A percentile compares a stretch with the other conserved stretches of the same genome.
These are phyloP conservation scores for Sophora flavescens DNA, from an alignment of 306 rosid genomes.

Conservation along the genomic window DNA sequence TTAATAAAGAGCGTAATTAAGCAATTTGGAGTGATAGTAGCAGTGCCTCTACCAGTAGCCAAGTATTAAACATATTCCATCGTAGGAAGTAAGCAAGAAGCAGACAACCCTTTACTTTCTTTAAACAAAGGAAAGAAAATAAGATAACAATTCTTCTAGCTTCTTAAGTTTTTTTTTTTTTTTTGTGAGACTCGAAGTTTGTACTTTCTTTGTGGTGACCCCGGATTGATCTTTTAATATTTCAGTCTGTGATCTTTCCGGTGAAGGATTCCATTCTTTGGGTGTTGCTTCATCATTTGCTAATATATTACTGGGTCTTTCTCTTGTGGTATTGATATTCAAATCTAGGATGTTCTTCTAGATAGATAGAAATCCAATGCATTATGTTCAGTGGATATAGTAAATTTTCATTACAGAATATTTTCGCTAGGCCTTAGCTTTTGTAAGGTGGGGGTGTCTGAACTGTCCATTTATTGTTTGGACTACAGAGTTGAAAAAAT, in stretches of 20 bases:
- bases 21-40: too few species aligned
- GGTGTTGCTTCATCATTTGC: neutral
- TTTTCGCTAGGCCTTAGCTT: neutral
- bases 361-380: slow-evolving; percentile 18
- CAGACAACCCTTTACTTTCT: slow-evolving; percentile 23
- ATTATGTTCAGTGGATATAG: slow-evolving; percentile 21
- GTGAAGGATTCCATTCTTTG: slow-evolving; percentile 6
- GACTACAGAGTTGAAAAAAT: neutral
- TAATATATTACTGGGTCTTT: neutral
- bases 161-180: slow-evolving; percentile 7
- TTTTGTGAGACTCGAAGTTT: neutral
- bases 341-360: slow-evolving; percentile 24
- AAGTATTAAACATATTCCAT: slow-evolving; percentile 31
- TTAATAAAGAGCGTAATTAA: too few species aligned
- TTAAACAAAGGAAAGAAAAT: slow-evolving; percentile 21
- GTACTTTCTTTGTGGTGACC: slow-evolving; percentile 19
- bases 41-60: neutral
- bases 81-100: slow-evolving; percentile 25
- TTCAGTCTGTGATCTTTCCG: neutral
- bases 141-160: neutral
- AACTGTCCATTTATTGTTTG: slow-evolving; percentile 12
- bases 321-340: slow-evolving; percentile 18
- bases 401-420: neutral
- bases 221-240: neutral
- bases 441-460: neutral